Base-by-base conservation (phyloP, 1,284 basidiomycete genomes). In the Leccinum laetum region DNA sequence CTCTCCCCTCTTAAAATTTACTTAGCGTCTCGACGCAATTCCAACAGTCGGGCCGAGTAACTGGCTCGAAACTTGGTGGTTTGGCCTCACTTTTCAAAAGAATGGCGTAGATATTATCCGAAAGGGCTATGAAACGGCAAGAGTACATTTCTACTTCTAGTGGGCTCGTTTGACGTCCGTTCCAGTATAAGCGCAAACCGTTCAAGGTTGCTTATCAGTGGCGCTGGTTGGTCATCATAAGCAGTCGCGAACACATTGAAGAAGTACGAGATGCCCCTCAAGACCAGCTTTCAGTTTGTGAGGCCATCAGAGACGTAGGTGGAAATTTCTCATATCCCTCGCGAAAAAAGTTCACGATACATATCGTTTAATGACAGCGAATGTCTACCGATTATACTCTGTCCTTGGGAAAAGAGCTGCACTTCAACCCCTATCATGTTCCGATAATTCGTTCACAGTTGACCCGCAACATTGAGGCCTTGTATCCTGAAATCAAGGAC, bases 171-270 rank as follows among this genome's bases (percentile, higher is more conserved):
- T 37, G 10, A 37, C n/a, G 3, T 11, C 32, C 29, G 3, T 37
- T 39, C 16, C 8, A 82, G 81, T 77, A 79, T 65, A 77, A 74
- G 7, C 72, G 72, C 11, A 66, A 64, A 0, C 67, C 75, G 4
- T 85, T 84, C 75, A 83, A 83, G 66, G 65, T 86, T 11, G 71
- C 83, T 0, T 69, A 75, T 1, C 63, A 77, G 5, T 71, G 73
- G 37, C 69, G 71, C 39, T 85, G 83, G 84, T 61, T 78, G 0
- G 76, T 85, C n/a, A 8, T 84, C 37, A 65, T 82, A 3, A 78
- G 71, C 56, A 78, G 76, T 10, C 73, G 70, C 0, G 70, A 78
- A 32, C 69, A 79, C 24, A 70, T 82, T 10, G 79, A 84, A 2
- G 83, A 86, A 46, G 37, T 85, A 6, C 71, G 74, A 9, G 79